phyloP scores from a whole-genome alignment of 495 filamentous ascomycete species.

The Penicillium antarcticum region DNA sequence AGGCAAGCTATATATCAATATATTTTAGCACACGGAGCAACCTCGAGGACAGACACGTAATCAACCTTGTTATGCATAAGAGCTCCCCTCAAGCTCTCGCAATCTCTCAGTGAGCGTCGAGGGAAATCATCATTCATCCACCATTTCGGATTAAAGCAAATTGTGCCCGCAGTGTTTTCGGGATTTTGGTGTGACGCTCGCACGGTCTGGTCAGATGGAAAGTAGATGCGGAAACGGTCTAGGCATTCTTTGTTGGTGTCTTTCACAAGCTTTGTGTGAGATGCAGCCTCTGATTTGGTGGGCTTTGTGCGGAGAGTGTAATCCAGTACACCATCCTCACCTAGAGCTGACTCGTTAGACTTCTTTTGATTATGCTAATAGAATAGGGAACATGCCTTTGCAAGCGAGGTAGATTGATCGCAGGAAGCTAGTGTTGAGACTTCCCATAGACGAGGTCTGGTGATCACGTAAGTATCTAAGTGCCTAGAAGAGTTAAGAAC shows the following conservation, averaged over 20 bases:
- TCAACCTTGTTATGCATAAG: constrained; percentile 84
- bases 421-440: constrained; percentile 65
- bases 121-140: constrained; percentile 68
- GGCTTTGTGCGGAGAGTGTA: constrained; percentile 43
- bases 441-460: constrained; percentile 76
- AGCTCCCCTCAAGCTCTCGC: constrained; percentile 61
- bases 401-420: constrained; percentile 70
- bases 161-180: constrained; percentile 63
- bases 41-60: neutral
- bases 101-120: constrained; percentile 66
- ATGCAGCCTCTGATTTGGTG: constrained; percentile 20
- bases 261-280: constrained; percentile 14
- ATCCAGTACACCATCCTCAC: constrained; percentile 57
- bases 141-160: constrained; percentile 70
- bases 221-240: constrained; percentile 68
- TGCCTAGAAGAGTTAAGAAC: neutral
- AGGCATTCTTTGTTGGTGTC: constrained; percentile 38
- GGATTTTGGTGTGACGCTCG: constrained; percentile 54
- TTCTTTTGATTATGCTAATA: neutral
- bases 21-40: neutral
- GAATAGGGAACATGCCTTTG: constrained; percentile 49
- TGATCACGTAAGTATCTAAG: constrained; percentile 6
- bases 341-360: constrained; percentile 27
- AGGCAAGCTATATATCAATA: constrained; percentile 50
- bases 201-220: constrained; percentile 76